Base-by-base conservation (phyloP, 2,329 filamentous ascomycete genomes). In the Colletotrichum theobromicola region DNA sequence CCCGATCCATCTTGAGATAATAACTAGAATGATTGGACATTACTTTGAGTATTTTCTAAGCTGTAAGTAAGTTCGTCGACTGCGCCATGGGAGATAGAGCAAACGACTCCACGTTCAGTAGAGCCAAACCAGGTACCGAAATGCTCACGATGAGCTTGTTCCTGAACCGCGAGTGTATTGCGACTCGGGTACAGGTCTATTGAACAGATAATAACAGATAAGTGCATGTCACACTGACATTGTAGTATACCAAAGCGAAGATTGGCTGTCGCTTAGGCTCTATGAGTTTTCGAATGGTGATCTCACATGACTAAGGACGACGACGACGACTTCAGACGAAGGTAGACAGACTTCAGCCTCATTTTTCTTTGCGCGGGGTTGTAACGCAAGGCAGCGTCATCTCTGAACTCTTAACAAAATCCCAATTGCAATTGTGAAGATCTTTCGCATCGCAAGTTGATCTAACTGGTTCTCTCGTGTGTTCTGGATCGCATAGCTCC, bases 1-100 rank as follows among this genome's bases (percentile, higher is more conserved):
- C n/a, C n/a, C n/a, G n/a, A n/a, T n/a, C n/a, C n/a, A n/a, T n/a
- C n/a, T n/a, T n/a, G n/a, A n/a, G n/a, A n/a, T n/a, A n/a, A n/a
- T n/a, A n/a, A n/a, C n/a, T n/a, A n/a, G n/a, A n/a, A n/a, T n/a
- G n/a, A n/a, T n/a, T n/a, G n/a, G n/a, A n/a, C n/a, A n/a, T n/a
- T n/a, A n/a, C n/a, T n/a, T n/a, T n/a, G n/a, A n/a, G n/a, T n/a
- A n/a, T n/a, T n/a, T n/a, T n/a, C n/a, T n/a, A n/a, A n/a, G n/a
- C n/a, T n/a, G n/a, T n/a, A n/a, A n/a, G n/a, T n/a, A 46, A 1
- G 0, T 13, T 0, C 7, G 42, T 1, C 10, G 13, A 0, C 21
- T 21, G 5, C 18, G 10, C 7, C 12, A 21, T 0, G 0, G n/a
- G 21, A 10, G 2, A 42, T 3, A 42, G 37, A 42, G 1, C 37